Evolutionary conservation across 2,329 filamentous ascomycete genomes (phyloP).

Genomic region (Paraphoma chrysanthemicola): DNA sequence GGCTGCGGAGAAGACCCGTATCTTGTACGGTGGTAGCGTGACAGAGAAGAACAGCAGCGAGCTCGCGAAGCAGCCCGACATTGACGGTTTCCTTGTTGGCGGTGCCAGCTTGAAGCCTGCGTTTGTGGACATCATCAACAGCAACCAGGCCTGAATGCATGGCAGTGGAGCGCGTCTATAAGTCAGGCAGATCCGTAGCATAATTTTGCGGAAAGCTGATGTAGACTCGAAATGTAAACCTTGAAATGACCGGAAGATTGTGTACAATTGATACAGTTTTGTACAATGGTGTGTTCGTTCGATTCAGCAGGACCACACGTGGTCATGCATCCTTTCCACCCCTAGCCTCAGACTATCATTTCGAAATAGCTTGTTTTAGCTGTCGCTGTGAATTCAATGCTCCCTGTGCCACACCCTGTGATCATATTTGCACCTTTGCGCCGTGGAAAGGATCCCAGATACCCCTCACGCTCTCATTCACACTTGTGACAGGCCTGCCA

Average conservation of each 20-base stretch:
- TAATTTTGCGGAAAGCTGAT: background rate
- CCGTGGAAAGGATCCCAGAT: constrained; percentile 71
- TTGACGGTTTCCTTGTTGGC: constrained; percentile 97
- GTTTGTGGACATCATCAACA: constrained; percentile 77
- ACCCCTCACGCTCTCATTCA: constrained; percentile 70
- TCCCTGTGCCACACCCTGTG: background rate
- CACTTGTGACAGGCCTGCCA: constrained; percentile 65
- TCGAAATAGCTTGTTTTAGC: too few relatives aligned
- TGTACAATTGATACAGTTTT: background rate
- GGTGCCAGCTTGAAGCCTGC: constrained; percentile 97
- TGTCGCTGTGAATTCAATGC: background rate
- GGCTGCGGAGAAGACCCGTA: constrained; percentile 84
- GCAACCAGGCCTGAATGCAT: constrained; percentile 52
- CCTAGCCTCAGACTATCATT: too few relatives aligned
- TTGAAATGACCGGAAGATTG: constrained; percentile 1
- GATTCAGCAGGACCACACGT: background rate
- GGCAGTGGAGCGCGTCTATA: constrained; percentile 49
- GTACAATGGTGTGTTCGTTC: background rate
- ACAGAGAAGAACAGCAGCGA: constrained; percentile 98
- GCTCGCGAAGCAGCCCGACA: constrained; percentile 88
- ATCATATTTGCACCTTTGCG: constrained; percentile 49
- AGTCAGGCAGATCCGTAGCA: constrained; percentile 4
- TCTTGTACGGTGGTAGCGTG: constrained; percentile 96
- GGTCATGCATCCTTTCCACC: background rate
- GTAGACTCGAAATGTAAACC: constrained; percentile 1